Percentiles rank a stretch among this genome's conserved stretches.
Conservation (phyloP, 1,139 yeast genomes). For the Yamadazyma taylorii region DNA sequence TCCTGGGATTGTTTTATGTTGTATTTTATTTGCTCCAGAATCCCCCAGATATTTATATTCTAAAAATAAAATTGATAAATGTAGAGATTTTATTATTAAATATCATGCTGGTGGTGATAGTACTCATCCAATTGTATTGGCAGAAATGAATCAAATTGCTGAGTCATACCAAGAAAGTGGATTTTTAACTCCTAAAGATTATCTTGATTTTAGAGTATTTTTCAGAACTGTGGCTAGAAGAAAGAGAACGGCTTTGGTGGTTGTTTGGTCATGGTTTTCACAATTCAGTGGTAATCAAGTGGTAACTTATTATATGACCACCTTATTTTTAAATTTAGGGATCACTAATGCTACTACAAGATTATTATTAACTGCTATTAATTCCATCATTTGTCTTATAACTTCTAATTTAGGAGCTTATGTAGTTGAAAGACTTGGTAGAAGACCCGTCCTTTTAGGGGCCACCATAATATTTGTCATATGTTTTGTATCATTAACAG, state of each 20-base stretch:
- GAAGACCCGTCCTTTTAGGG: slow-evolving; percentile 18
- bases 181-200: slow-evolving; percentile 7
- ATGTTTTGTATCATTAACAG: slow-evolving; percentile 14
- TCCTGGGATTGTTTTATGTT: slow-evolving; percentile 13
- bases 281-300: slow-evolving; percentile 18
- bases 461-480: slow-evolving; percentile 14
- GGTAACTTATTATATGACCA: slow-evolving; percentile 18
- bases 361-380: slow-evolving; percentile 17
- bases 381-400: slow-evolving; percentile 14
- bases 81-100: slow-evolving; percentile 26
- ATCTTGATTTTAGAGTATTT: slow-evolving; percentile 9
- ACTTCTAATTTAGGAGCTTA: slow-evolving; percentile 18
- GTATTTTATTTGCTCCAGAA: slow-evolving; percentile 49
- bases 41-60: slow-evolving; percentile 55
- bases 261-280: slow-evolving; percentile 11
- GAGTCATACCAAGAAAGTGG: slow-evolving; percentile 12
- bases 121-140: slow-evolving; percentile 18
- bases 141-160: slow-evolving; percentile 21
- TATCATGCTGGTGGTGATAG: slow-evolving; percentile 21
- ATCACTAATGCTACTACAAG: slow-evolving; percentile 17
- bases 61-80: slow-evolving; percentile 37
- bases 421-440: slow-evolving; percentile 11
- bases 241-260: slow-evolving; percentile 6
- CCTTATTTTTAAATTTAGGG: slow-evolving; percentile 18
- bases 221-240: slow-evolving; percentile 7